These are phyloP conservation scores for Apiospora aurea DNA, from an alignment of 2,329 filamentous ascomycete genomes.

Conservation along the genomic window DNA sequence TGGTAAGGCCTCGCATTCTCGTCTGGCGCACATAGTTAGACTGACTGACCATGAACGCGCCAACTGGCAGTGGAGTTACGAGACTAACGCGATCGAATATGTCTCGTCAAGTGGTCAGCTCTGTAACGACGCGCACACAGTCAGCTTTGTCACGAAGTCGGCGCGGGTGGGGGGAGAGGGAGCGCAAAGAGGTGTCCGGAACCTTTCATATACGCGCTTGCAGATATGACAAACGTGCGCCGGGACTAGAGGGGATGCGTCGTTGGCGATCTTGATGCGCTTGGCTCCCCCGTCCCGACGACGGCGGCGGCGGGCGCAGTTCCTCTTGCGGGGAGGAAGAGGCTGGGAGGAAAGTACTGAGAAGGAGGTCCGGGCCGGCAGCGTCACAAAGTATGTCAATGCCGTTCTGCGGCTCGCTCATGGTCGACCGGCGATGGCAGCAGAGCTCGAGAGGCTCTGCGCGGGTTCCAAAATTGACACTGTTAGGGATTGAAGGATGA, in stretches of 20 bases:
- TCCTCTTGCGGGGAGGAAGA: slow-evolving; percentile 21
- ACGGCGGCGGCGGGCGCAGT: slow-evolving; percentile 17
- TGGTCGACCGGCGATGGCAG: slow-evolving; percentile 25
- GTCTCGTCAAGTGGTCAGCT: slow-evolving; percentile 40
- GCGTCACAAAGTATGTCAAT: slow-evolving; percentile 41
- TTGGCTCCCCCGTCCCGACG: slow-evolving; percentile 27
- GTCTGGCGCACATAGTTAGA: slow-evolving; percentile 28
- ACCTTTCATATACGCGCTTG: slow-evolving; percentile 39
- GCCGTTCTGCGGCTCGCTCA: slow-evolving; percentile 37
- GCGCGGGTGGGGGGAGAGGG: not conserved
- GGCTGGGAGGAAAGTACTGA: slow-evolving; percentile 26
- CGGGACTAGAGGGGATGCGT: slow-evolving; percentile 26
- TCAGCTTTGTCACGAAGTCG: not conserved
- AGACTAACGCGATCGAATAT: slow-evolving; percentile 38
- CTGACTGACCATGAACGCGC: not conserved
- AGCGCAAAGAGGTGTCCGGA: not conserved
- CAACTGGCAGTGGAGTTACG: not conserved
- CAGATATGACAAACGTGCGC: slow-evolving; percentile 39
- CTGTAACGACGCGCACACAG: slow-evolving; percentile 23
- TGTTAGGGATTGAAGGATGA: not conserved
- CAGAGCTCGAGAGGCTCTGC: slow-evolving; percentile 3
- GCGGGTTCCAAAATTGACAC: not conserved
- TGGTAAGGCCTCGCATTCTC: slow-evolving; percentile 40
- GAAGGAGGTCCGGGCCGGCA: slow-evolving; percentile 34
- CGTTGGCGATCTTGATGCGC: slow-evolving; percentile 33